phyloP scores from a whole-genome alignment of 768 basidiomycete species.

The Leccinum arenicola region DNA sequence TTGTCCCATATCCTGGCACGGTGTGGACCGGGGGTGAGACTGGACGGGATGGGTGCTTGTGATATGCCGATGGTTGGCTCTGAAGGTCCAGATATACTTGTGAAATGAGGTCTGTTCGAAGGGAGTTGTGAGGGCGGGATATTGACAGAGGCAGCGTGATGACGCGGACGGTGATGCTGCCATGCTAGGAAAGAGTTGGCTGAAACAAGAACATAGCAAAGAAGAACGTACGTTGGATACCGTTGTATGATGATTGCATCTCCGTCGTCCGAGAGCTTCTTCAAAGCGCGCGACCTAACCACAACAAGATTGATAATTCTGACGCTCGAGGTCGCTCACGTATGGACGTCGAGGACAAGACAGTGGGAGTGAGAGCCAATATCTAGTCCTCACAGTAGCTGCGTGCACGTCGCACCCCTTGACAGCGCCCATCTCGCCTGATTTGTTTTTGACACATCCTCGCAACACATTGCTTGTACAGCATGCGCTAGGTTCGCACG shows the following conservation, averaged over 20 bases:
- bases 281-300: background rate
- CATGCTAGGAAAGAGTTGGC: constrained; percentile 13
- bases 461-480: constrained; percentile 14
- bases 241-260: constrained; percentile 31
- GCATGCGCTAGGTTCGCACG: constrained; percentile 8
- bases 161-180: constrained; percentile 17
- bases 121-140: constrained; percentile 10
- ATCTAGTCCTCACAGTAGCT: background rate
- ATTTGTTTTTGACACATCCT: background rate
- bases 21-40: constrained; percentile 24
- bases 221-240: constrained; percentile 12
- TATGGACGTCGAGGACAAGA: background rate
- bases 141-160: constrained; percentile 22
- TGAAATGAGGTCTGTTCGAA: constrained; percentile 18
- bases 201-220: background rate
- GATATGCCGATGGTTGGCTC: constrained; percentile 2
- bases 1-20: constrained; percentile 24
- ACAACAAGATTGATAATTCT: background rate
- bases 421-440: constrained; percentile 26
- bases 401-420: constrained; percentile 3
- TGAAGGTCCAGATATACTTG: constrained; percentile 17
- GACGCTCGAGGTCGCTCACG: background rate
- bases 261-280: background rate
- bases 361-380: background rate
- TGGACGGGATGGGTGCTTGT: constrained; percentile 20